Evolutionary conservation across 2,329 filamentous ascomycete genomes (phyloP).

Genomic region (Arthrobotrys sphaeroides): DNA sequence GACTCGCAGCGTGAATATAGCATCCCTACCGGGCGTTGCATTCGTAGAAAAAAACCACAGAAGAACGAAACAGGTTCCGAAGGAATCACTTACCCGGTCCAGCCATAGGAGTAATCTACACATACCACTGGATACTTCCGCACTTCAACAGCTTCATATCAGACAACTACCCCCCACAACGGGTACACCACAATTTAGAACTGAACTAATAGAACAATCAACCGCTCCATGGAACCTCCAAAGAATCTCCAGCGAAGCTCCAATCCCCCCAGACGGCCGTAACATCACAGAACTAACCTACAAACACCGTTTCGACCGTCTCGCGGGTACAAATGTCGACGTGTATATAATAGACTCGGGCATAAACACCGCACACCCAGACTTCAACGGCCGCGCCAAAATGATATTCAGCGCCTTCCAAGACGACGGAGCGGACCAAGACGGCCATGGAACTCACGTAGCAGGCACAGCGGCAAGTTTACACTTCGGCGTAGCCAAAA

Average conservation of each 20-base stretch:
- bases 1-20: not conserved
- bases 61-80: constrained; percentile 15
- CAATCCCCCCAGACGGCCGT: constrained; percentile 57
- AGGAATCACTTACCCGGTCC: not conserved
- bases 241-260: constrained; percentile 58
- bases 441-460: constrained; percentile 64
- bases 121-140: not conserved
- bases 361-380: constrained; percentile 57
- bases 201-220: constrained; percentile 11
- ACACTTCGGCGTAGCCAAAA: constrained; percentile 64
- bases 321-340: constrained; percentile 62
- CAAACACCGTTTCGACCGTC: constrained; percentile 59
- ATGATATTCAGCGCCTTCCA: constrained; percentile 60
- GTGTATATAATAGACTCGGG: constrained; percentile 66
- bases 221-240: constrained; percentile 57
- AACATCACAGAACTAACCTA: constrained; percentile 60
- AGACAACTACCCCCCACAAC: not conserved
- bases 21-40: not conserved
- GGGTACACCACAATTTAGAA: not conserved
- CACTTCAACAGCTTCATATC: not conserved
- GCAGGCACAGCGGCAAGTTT: constrained; percentile 55
- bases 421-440: constrained; percentile 61
- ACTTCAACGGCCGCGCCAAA: constrained; percentile 57
- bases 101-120: not conserved
- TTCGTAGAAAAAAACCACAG: constrained; percentile 28